A percentile compares a stretch with the other conserved stretches of the same genome.
phyloP scores from a whole-genome alignment of 345 rosid species.

The Firmiana major region DNA sequence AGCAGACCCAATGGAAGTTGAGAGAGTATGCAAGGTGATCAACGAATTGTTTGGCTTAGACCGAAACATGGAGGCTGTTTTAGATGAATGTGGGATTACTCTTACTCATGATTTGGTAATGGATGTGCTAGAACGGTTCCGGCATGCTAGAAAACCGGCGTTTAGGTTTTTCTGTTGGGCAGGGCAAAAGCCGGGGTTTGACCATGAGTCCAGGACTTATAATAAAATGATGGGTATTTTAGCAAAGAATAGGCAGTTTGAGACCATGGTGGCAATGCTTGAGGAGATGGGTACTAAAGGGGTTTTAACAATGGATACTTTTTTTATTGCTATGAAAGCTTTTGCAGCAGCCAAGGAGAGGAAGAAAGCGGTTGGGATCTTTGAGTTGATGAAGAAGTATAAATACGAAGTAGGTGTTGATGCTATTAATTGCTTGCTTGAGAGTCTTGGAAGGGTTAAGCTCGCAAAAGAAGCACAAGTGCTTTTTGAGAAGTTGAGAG shows the following conservation, averaged over 20 bases:
- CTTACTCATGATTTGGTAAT: slow-evolving; percentile 57
- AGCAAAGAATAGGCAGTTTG: slow-evolving; percentile 76
- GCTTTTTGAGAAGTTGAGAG: slow-evolving; percentile 67
- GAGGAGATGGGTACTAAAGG: slow-evolving; percentile 82
- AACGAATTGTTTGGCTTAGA: slow-evolving; percentile 78
- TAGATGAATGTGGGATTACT: slow-evolving; percentile 58
- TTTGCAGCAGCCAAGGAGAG: slow-evolving; percentile 91
- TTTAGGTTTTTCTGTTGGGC: slow-evolving; percentile 88
- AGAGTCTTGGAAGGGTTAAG: slow-evolving; percentile 74
- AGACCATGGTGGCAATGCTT: slow-evolving; percentile 78
- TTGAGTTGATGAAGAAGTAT: slow-evolving; percentile 89
- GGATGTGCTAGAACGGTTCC: slow-evolving; percentile 56
- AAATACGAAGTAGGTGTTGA: slow-evolving; percentile 62
- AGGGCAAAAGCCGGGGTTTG: slow-evolving; percentile 47
- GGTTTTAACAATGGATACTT: slow-evolving; percentile 64
- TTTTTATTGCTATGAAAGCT: slow-evolving; percentile 64
- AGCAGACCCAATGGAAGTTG: slow-evolving; percentile 50
- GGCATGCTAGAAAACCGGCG: slow-evolving; percentile 83
- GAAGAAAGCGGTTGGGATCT: slow-evolving; percentile 79
- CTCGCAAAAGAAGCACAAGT: slow-evolving; percentile 80
- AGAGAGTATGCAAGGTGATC: slow-evolving; percentile 79
- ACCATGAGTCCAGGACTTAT: slow-evolving; percentile 73
- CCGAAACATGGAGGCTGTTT: slow-evolving; percentile 89
- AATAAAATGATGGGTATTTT: slow-evolving; percentile 70
- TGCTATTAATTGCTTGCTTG: slow-evolving; percentile 70